These are phyloP conservation scores for Termitomyces sp. DNA, from an alignment of 768 basidiomycete genomes.

Conservation along the genomic window DNA sequence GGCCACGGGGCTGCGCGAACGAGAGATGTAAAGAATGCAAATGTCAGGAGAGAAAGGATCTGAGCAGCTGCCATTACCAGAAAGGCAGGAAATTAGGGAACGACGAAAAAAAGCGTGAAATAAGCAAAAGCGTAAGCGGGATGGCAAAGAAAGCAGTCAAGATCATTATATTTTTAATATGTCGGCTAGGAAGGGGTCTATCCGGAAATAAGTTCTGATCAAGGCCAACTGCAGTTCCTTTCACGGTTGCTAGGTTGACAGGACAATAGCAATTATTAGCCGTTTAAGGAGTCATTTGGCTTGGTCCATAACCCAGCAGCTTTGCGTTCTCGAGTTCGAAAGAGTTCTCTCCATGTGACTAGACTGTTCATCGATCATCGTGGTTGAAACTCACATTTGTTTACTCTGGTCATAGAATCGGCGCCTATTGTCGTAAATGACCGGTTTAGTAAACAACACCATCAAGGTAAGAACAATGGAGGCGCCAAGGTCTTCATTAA, in stretches of 20 bases:
- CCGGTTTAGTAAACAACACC: not conserved
- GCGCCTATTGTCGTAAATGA: not conserved
- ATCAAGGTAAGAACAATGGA: not conserved
- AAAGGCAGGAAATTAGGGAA: constrained; percentile 10
- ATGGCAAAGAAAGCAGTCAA: not conserved
- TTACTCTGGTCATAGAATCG: not conserved
- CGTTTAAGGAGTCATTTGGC: not conserved
- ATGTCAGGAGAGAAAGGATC: constrained; percentile 21
- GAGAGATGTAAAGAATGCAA: constrained; percentile 17
- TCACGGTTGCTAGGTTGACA: constrained; percentile 1
- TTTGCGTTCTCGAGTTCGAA: no score
- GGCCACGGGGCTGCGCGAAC: constrained; percentile 27
- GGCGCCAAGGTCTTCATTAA: not conserved
- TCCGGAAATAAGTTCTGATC: not conserved
- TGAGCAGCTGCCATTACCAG: constrained; percentile 24
- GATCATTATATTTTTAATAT: not conserved
- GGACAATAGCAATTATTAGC: not conserved
- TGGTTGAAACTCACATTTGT: not conserved
- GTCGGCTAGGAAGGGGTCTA: not conserved
- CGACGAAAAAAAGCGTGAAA: constrained; percentile 8
- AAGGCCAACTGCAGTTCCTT: not conserved
- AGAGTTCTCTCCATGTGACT: not conserved
- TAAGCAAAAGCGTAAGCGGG: not conserved
- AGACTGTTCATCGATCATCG: not conserved
- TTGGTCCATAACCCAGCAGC: not conserved